Evolutionary conservation across 495 filamentous ascomycete genomes (phyloP), one percentile per base, ranked within the genome.

Genomic region (Talaromyces adpressus): DNA sequence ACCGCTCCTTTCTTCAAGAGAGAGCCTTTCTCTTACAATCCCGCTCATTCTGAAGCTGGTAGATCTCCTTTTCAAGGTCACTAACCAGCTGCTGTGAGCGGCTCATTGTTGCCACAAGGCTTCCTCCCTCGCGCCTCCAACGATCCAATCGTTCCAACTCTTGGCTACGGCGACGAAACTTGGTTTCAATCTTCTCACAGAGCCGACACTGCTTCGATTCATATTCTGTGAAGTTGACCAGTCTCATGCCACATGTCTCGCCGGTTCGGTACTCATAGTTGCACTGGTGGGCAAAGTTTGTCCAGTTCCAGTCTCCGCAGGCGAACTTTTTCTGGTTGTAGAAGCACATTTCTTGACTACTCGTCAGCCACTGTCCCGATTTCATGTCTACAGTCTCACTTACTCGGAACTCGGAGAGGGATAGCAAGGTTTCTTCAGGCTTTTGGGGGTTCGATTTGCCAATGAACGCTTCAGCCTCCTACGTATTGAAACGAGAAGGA

Each of bases 241-340:
- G 86, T 80, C 89, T 94, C 82, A 97, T 92, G 69, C 94, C 94
- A 78, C 94, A 98, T 49, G 94, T 98, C 83, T 98, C 94, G 72
- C 94, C 94, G 57, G 89, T 97, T 69, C 95, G 91, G 80, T 98
- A 97, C 71, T 98, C 94, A 77, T 89, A 90, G 73, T 89, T 87
- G 85, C 95, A 98, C 67, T 97, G 94, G 75, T 93, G 85, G 65
- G 90, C 87, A 83, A 98, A 97, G 75, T 87, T 87, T 68, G 91
- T 90, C 94, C 95, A 98, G 76, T 93, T 93, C 87, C 87, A 97
- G 82, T 94, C 93, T 70, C 88, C 88, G 78, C 94, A 98, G 7
- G 75, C 67, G 67, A 79, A 84, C 70, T 70, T 71, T 69, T 79
- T 81, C 69, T 83, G 82, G 68, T 84, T 82, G 77, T 83, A 84